Base-by-base conservation (phyloP, 768 basidiomycete species). In the Suillus placidus region DNA sequence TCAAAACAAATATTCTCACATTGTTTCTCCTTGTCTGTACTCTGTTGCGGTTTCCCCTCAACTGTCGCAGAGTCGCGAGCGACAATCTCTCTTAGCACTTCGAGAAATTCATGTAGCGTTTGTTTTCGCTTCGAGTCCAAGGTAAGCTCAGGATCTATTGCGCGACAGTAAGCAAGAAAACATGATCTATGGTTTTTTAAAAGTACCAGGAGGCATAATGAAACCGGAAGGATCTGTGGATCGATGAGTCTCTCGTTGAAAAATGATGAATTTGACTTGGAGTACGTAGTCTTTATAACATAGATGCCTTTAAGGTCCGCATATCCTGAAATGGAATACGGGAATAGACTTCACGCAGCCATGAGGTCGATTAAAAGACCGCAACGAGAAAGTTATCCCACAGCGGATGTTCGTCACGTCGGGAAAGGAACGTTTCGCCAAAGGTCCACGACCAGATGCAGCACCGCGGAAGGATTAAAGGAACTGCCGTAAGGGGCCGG, bases 231-330 rank as follows among this genome's bases (percentile, higher is more conserved):
- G 14, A 40, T 40, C 26, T 32, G 30, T n/a, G 58, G 14, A 43
- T 42, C 30, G 40, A 32, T 30, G 58, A 51, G 49, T 42, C 23
- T 57, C 34, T 40, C 38, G 57, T 6, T 30, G 58, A 60, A 42
- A 12, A 60, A 60, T 6, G 30, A 60, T 13, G 14, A 13, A 42
- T 6, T 10, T 42, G 12, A 80, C 76, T 65, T 72, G 18, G 10
- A 42, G 30, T 32, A 42, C 40, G 58, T 60, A 20, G 40, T 40
- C 40, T 20, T 60, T 60, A 60, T 60, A 60, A 30, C 20, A 34
- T 12, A 55, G 40, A 42, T 60, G 20, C 58, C 58, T 60, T 60
- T 20, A 60, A 60, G 58, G 42, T 60, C 58, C 58, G 58, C 58
- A 60, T 20, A 6, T 42, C 58, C 26, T 60, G 40, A 60, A 60